phyloP scores from a whole-genome alignment of 768 basidiomycete species.

The Lentinula edodes region DNA sequence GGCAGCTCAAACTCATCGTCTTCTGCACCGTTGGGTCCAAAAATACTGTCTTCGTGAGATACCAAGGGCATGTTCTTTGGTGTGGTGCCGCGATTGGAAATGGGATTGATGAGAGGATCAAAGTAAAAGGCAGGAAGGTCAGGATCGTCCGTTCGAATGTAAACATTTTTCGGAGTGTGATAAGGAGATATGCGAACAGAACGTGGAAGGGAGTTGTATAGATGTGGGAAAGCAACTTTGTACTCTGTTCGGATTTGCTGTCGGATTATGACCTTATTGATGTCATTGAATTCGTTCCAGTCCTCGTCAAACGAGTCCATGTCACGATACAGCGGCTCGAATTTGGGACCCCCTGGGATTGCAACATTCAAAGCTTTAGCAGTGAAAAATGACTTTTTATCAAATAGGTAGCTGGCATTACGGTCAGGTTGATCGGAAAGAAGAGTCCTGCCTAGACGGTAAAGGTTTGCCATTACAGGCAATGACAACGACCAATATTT shows the following conservation, averaged over 20 bases:
- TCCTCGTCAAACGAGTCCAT: constrained; percentile 98
- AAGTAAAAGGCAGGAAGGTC: constrained; percentile 99
- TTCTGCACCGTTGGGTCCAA: constrained; percentile 81
- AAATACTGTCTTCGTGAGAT: constrained; percentile 88
- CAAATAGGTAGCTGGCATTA: constrained; percentile 91
- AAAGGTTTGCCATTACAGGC: constrained; percentile 95
- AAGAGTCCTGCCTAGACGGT: constrained; percentile 90
- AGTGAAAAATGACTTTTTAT: constrained; percentile 97
- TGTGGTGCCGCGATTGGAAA: constrained; percentile 82
- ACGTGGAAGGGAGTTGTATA: constrained; percentile 96
- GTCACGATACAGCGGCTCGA: constrained; percentile 94
- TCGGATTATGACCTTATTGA: constrained; percentile 98
- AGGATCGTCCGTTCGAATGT: constrained; percentile 99
- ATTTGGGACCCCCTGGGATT: constrained; percentile 97
- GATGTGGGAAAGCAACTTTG: constrained; percentile 97
- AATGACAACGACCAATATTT: constrained; percentile 88
- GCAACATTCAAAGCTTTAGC: constrained; percentile 97
- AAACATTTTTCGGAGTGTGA: constrained; percentile 94
- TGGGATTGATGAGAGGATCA: constrained; percentile 97
- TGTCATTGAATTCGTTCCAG: constrained; percentile 99
- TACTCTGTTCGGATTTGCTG: constrained; percentile 98
- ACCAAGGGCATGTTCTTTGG: constrained; percentile 80
- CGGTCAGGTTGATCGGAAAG: constrained; percentile 89
- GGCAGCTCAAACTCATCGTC: constrained; percentile 88
- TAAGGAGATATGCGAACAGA: constrained; percentile 90